Evolutionary conservation across 2,329 filamentous ascomycete species (phyloP), one percentile per base, ranked within the genome.

Genomic region (Cladosporium austrohemisphaericum): DNA sequence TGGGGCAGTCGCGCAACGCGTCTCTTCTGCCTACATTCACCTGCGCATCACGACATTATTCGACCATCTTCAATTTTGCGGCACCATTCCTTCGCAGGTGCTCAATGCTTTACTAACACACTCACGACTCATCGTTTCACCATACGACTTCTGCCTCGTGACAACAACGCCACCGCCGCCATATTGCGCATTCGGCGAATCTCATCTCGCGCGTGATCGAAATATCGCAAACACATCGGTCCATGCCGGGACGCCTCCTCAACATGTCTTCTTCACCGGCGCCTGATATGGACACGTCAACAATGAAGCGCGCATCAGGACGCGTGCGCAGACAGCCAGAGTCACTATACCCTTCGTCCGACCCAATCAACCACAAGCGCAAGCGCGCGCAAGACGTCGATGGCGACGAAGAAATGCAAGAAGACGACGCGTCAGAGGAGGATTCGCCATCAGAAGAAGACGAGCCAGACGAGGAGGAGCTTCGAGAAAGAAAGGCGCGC

Each of bases 231-330:
- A n/a, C n/a, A n/a, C 33, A 36, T 14, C 33, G 44, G 44, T 18
- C 18, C 28, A 57, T 55, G 56, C 56, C 53, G 32, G 53, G 43
- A 41, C 26, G 53, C 44, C 32, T 53, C 13, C 46, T 52, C 41
- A 40, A 53, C 22, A 55, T 52, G 41, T 46, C 55, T 19, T 54
- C 57, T 14, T 57, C 58, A 28, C 52, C 57, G 13, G 48, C 52
- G 16, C 51, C 53, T 41, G 19, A 28, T 13, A 36, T 31, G 29
- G 56, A 56, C 53, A 72, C 75, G 54, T 68, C 71, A 52, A 72
- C 74, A 62, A 73, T 76, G 69, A 77, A 78, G 75, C 83, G 84
- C 67, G 80, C 81, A 57, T 86, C 83, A 29, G 80, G 81, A 80
- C 66, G 68, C 54, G 63, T 65, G 14, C 60, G 60, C 35, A 64